Conservation (phyloP, 768 basidiomycete genomes). For the Crassisporium funariophilum region DNA sequence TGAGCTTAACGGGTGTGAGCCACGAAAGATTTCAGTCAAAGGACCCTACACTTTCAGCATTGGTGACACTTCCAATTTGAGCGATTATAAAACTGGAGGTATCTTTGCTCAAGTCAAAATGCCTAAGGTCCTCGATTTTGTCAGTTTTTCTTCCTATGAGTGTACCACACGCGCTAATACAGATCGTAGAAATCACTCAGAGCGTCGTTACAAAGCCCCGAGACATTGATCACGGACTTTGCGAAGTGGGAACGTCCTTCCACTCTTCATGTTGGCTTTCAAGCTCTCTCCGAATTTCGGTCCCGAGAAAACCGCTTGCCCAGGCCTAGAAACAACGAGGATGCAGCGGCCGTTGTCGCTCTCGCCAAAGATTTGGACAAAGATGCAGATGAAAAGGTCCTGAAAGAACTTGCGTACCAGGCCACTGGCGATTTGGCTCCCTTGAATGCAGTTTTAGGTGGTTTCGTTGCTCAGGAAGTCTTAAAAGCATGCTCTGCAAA, state of each 20-base stretch:
- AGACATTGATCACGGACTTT: constrained; percentile 94
- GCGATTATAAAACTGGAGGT: constrained; percentile 83
- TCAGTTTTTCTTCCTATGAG: constrained; percentile 42
- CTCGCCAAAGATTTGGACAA: constrained; percentile 78
- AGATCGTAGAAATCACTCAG: constrained; percentile 82
- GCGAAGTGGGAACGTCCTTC: constrained; percentile 94
- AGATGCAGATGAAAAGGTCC: constrained; percentile 78
- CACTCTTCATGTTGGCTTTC: constrained; percentile 92
- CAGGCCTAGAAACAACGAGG: constrained; percentile 77
- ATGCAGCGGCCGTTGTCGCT: constrained; percentile 71
- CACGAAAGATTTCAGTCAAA: constrained; percentile 89
- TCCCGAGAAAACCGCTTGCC: constrained; percentile 70
- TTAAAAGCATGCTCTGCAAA: constrained; percentile 97
- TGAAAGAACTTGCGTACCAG: constrained; percentile 88
- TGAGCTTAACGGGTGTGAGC: constrained; percentile 88
- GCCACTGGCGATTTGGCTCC: constrained; percentile 90
- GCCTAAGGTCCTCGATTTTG: constrained; percentile 95
- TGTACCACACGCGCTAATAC: constrained; percentile 1
- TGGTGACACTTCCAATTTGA: constrained; percentile 82
- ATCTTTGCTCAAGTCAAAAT: constrained; percentile 99
- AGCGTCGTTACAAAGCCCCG: constrained; percentile 80
- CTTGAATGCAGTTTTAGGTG: constrained; percentile 90
- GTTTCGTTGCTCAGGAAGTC: constrained; percentile 97
- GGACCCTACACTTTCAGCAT: constrained; percentile 98
- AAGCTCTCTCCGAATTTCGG: constrained; percentile 82